Evolutionary conservation across 106 monocot species (phyloP).

Genomic region (Dendrobium nobile): DNA sequence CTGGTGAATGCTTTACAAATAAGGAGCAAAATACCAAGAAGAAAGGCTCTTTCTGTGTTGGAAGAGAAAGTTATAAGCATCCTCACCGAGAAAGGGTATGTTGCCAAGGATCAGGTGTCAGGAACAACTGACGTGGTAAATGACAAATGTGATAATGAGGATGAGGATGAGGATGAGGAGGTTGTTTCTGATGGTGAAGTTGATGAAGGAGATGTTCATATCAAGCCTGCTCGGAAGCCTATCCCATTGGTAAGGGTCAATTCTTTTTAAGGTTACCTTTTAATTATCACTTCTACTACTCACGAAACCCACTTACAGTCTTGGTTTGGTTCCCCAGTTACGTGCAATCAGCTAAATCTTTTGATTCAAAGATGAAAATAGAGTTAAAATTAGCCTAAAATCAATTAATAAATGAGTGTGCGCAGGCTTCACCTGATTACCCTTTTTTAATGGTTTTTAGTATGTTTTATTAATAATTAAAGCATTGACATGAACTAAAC

Average conservation of each 20-base stretch:
- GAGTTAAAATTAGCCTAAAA: too few relatives aligned
- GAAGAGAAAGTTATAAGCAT: slow-evolving; percentile 83
- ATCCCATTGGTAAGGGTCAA: slow-evolving; percentile 42
- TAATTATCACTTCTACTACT: background rate
- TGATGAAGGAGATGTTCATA: slow-evolving; percentile 98
- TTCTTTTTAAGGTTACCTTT: background rate
- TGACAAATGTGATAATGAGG: slow-evolving; percentile 57
- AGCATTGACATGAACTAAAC: too few relatives aligned
- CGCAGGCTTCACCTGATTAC: too few relatives aligned
- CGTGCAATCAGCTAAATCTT: too few relatives aligned
- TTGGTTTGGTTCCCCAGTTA: too few relatives aligned
- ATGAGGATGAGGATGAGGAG: slow-evolving; percentile 91
- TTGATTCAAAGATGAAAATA: too few relatives aligned
- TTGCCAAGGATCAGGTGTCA: slow-evolving; percentile 47
- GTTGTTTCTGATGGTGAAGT: slow-evolving; percentile 82
- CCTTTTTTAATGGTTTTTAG: too few relatives aligned
- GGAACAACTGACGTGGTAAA: slow-evolving; percentile 29
- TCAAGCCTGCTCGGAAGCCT: slow-evolving; percentile 72
- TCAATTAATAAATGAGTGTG: too few relatives aligned
- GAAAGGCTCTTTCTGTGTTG: slow-evolving; percentile 73
- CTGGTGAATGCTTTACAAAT: slow-evolving; percentile 86
- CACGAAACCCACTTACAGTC: too few relatives aligned
- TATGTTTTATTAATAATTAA: too few relatives aligned
- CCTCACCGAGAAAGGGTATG: slow-evolving; percentile 83
- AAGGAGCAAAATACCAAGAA: slow-evolving; percentile 80